Evolutionary conservation across 306 rosid species (phyloP), one percentile per base, ranked within the genome.

Genomic region (Quercus rubra): DNA sequence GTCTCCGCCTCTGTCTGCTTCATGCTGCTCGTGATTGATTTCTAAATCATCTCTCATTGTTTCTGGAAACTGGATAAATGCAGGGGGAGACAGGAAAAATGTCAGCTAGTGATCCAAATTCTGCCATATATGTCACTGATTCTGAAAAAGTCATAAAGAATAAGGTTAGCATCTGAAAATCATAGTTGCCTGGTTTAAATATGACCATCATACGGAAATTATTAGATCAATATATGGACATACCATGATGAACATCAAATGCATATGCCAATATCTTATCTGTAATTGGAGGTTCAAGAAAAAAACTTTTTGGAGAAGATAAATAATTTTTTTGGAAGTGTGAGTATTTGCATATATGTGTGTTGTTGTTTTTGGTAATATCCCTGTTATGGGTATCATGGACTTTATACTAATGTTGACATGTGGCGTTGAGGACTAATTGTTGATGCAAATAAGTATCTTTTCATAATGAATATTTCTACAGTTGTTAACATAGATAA

Each of bases 61-160:
- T 74, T 21, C 64, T 78, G 78, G 54, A 46, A 83, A 82, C 71
- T 74, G 81, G 80, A 81, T 80, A 31, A 73, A 70, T 89, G 89
- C 93, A 95, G 96, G 99, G 99, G 43, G 98, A 95, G 82, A 89
- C 89, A 2, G 97, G 99, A 56, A 95, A 93, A 83, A 93, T 95
- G 99, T 95, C 99, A 3, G 97, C 99, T 20, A 93, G 98, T 88
- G 99, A 93, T 85, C 98, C 99, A 70, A 95, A 88, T 82, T 95
- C 99, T 61, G 99, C 98, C 61, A 95, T 95, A 80, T 95, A 95
- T 64, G 98, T 95, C 78, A 95, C 98, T 75, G 99, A 91, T 89
- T 90, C 97, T 35, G 89, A 87, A 5, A 91, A 90, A 87, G 96
- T 91, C 25, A 92, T 93, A 56, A 90, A 89, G 86, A 95, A 81